A percentile compares a stretch with the other conserved stretches of the same genome.
These are phyloP conservation scores for Capronia coronata DNA, from an alignment of 2,329 filamentous ascomycete species.

Conservation along the genomic window DNA sequence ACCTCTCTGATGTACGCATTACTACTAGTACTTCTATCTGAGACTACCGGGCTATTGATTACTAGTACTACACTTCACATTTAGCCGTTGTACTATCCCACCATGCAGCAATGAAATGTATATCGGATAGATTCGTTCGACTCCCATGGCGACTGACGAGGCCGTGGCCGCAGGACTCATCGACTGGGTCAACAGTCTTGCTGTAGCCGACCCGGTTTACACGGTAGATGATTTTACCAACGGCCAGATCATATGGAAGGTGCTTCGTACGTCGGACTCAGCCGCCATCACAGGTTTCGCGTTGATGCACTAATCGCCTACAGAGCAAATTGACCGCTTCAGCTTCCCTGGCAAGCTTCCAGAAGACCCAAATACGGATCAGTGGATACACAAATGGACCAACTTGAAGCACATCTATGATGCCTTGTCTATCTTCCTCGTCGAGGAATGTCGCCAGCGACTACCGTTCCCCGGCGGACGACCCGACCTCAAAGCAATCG, in stretches of 20 bases:
- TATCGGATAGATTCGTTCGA: conserved; percentile 6
- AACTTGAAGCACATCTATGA: conserved; percentile 46
- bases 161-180: conserved; percentile 41
- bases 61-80: too few relatives aligned
- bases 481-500: conserved; percentile 44
- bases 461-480: conserved; percentile 39
- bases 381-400: conserved; percentile 45
- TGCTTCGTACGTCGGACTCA: conserved; percentile 30
- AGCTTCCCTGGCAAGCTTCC: conserved; percentile 45
- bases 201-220: conserved; percentile 25
- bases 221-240: conserved; percentile 37
- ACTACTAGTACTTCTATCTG: too few relatives aligned
- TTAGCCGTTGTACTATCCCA: too few relatives aligned
- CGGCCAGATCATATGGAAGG: conserved; percentile 43
- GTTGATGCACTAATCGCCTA: conserved; percentile 11
- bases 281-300: background rate
- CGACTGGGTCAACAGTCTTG: conserved; percentile 38
- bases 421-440: conserved; percentile 41
- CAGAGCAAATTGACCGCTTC: conserved; percentile 44
- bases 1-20: too few relatives aligned
- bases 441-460: conserved; percentile 40
- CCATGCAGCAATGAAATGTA: conserved; percentile 17
- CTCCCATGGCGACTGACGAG: conserved; percentile 41
- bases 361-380: conserved; percentile 38
- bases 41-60: too few relatives aligned